Evolutionary conservation across 257 asterid genomes (phyloP), one percentile per base, ranked within the genome.

Genomic region (Ajuga chamaepitys): DNA sequence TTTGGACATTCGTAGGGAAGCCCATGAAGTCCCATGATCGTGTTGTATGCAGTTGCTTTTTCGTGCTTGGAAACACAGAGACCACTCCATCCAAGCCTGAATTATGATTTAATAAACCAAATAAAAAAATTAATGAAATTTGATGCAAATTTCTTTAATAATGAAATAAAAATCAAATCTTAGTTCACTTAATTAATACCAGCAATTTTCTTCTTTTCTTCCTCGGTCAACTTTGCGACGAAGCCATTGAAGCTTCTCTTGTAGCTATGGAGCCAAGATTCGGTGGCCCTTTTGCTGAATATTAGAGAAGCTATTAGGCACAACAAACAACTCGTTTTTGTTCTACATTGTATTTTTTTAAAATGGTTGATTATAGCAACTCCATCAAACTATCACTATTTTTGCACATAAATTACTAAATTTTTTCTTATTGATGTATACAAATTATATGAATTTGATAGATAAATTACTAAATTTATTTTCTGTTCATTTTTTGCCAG

Each of bases 21-120:
- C 88, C 88, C 70, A 80, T 40, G 74, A 85, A 85, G 59, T 82
- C 88, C 91, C 91, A 85, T 25, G 88, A 85, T 58, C 86, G 70
- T 12, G 88, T 82, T 0, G 91, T 85, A 12, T 77, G 88, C 1
- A 85, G 68, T 40, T 85, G 80, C 45, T 77, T 82, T 53, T 69
- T 76, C 10, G 63, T 66, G 73, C 78, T 85, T 0, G 77, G 80
- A 52, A 85, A 75, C 34, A 85, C 85, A 0, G 83, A 80, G 1
- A 85, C 88, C 6, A 82, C 91, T 20, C 82, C 83, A 0, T 82
- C 82, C 78, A 82, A 48, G 45, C 64, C 86, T 85, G 61, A 32
- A 40, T 21, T 0, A 44, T 40, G 22, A 42, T 12, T 5, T 7
- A 21, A 41, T 16, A 54, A 57, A 16, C 21, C 5, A 51, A 9